phyloP scores from a whole-genome alignment of 208 protist genomes.

The Ichthyophonus hoferi region DNA sequence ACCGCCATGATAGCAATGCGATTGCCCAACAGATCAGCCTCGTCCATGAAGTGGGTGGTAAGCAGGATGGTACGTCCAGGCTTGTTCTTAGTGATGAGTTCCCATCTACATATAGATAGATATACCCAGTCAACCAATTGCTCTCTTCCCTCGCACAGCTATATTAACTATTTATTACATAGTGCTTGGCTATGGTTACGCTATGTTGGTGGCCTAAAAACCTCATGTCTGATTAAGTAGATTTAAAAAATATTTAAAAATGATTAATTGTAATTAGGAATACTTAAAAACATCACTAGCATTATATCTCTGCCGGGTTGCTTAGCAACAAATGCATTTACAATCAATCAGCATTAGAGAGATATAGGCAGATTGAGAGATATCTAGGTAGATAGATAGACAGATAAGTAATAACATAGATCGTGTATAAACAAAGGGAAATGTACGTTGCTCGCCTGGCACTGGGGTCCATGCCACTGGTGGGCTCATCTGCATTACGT shows the following conservation, averaged over 20 bases:
- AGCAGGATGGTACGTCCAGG: conserved; percentile 36
- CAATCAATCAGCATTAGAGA: too few species aligned
- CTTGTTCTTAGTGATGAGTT: conserved; percentile 46
- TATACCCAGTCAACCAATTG: background rate
- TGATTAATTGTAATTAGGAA: too few species aligned
- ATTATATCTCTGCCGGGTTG: too few species aligned
- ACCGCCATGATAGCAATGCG: conserved; percentile 79
- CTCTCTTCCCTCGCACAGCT: background rate
- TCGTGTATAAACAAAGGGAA: background rate
- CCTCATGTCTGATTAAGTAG: too few species aligned
- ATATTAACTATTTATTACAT: background rate
- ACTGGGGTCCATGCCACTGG: conserved; percentile 11
- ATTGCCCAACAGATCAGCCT: conserved; percentile 87
- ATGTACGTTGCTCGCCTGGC: conserved; percentile 31
- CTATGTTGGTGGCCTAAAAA: too few species aligned
- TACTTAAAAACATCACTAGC: too few species aligned
- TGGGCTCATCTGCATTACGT: conserved; percentile 48
- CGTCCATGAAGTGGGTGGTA: conserved; percentile 80
- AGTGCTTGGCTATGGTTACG: too few species aligned
- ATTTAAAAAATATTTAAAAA: too few species aligned
- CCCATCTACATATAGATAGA: conserved; percentile 22
- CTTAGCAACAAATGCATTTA: too few species aligned
- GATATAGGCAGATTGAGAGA: too few species aligned
- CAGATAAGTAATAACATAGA: background rate
- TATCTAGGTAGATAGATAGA: background rate